phyloP scores from a whole-genome alignment of 1,284 basidiomycete genomes.

The Ganoderma sp. region DNA sequence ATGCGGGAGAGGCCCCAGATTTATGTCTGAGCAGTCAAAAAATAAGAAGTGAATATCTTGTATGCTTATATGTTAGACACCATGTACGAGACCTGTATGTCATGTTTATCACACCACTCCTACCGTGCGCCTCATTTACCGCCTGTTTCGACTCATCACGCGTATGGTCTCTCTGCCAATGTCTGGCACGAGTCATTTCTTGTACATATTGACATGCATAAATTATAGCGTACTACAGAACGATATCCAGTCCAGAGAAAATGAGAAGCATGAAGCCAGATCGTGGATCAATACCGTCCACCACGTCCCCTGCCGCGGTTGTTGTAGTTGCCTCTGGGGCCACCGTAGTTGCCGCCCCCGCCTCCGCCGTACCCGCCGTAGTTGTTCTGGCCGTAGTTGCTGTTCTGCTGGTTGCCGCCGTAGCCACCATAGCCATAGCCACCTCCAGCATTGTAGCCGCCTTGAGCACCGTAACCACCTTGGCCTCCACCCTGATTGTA shows the following conservation, averaged over 20 bases:
- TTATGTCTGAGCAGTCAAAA: background rate
- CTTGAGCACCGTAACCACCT: constrained; percentile 23
- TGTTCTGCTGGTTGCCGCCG: constrained; percentile 24
- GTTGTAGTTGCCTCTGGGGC: constrained; percentile 33
- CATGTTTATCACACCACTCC: background rate
- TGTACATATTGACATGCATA: constrained; percentile 26
- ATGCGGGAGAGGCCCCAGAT: background rate
- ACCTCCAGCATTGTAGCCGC: constrained; percentile 19
- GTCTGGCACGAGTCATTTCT: constrained; percentile 3
- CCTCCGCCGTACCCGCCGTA: constrained; percentile 37
- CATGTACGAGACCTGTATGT: background rate
- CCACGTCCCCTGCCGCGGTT: constrained; percentile 50
- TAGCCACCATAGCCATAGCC: constrained; percentile 32
- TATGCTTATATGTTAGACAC: constrained; percentile 7
- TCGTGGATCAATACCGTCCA: constrained; percentile 43
- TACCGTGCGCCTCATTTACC: background rate
- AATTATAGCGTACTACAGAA: constrained; percentile 28
- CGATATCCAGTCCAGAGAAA: constrained; percentile 14
- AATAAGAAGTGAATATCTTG: constrained; percentile 8
- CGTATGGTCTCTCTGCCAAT: background rate
- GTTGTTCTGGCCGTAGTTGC: constrained; percentile 28
- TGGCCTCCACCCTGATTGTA: constrained; percentile 28
- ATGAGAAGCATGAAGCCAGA: background rate
- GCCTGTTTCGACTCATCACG: background rate
- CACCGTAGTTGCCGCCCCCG: constrained; percentile 32